A percentile compares a stretch with the other conserved stretches of the same genome.
Evolutionary conservation across 768 basidiomycete genomes (phyloP).

Genomic region (Termitomyces titanicus): DNA sequence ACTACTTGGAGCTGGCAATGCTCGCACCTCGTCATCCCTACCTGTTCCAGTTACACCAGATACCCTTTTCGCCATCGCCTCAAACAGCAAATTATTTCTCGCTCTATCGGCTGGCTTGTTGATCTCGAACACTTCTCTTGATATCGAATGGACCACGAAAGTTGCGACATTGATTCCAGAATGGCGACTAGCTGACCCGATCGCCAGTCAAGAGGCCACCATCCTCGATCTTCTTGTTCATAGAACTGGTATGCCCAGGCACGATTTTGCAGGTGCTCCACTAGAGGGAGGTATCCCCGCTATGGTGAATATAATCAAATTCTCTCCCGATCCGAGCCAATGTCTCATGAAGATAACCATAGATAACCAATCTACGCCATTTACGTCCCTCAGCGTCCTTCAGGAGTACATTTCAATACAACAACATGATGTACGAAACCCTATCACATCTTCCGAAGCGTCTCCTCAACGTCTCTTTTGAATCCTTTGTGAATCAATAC

Average conservation of each 20-base stretch:
- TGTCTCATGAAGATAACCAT: background rate
- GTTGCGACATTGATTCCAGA: constrained; percentile 33
- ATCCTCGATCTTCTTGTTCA: constrained; percentile 41
- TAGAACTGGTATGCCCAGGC: constrained; percentile 42
- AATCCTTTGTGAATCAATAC: constrained; percentile 35
- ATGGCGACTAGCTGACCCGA: constrained; percentile 36
- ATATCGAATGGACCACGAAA: constrained; percentile 35
- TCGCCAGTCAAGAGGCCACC: constrained; percentile 29
- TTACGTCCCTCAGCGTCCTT: constrained; percentile 37
- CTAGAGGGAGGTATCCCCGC: constrained; percentile 29
- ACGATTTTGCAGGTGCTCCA: constrained; percentile 32
- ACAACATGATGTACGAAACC: constrained; percentile 43
- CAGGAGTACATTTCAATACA: constrained; percentile 41
- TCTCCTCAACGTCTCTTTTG: constrained; percentile 36
- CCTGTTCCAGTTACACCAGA: constrained; percentile 34
- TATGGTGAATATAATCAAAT: constrained; percentile 24
- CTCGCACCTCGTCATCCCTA: constrained; percentile 20
- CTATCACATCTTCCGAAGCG: constrained; percentile 35
- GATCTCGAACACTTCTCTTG: constrained; percentile 32
- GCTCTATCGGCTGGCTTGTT: constrained; percentile 36
- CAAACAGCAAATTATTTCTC: constrained; percentile 40
- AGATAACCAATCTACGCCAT: constrained; percentile 35
- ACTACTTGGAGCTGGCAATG: constrained; percentile 35
- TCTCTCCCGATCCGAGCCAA: background rate
- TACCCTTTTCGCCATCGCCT: constrained; percentile 42